These are phyloP conservation scores for Metrosideros polymorpha DNA, from an alignment of 441 rosid species.

Conservation along the genomic window DNA sequence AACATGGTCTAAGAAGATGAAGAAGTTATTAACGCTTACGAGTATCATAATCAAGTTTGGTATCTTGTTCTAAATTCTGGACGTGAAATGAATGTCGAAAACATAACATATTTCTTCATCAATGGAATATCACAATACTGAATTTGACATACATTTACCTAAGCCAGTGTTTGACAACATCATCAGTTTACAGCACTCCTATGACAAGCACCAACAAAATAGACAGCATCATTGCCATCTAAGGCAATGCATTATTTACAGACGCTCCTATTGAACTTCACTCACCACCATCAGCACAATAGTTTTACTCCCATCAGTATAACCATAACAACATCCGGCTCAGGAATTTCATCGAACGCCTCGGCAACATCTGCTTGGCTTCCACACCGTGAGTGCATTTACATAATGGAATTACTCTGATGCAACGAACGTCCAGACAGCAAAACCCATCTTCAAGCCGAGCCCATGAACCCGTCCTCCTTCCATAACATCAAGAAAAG, in stretches of 20 bases:
- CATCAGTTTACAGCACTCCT: background rate
- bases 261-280: background rate
- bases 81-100: too few species aligned
- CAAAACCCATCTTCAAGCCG: too few species aligned
- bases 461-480: too few species aligned
- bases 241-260: background rate
- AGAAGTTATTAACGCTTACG: too few species aligned
- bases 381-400: conserved; percentile 15
- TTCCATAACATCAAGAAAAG: too few species aligned
- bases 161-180: too few species aligned
- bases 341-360: conserved; percentile 27
- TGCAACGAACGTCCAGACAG: too few species aligned
- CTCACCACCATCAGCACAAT: background rate
- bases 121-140: background rate
- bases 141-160: background rate
- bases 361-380: conserved; percentile 12
- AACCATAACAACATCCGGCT: conserved; percentile 17
- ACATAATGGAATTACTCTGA: conserved; percentile 24
- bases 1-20: too few species aligned
- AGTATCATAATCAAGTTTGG: too few species aligned
- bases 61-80: too few species aligned
- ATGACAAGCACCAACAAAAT: background rate
- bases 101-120: too few species aligned
- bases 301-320: background rate
- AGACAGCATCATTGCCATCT: background rate